Evolutionary conservation across 257 asterid species (phyloP), one percentile per base, ranked within the genome.

Genomic region (Galeopsis tetrahit): DNA sequence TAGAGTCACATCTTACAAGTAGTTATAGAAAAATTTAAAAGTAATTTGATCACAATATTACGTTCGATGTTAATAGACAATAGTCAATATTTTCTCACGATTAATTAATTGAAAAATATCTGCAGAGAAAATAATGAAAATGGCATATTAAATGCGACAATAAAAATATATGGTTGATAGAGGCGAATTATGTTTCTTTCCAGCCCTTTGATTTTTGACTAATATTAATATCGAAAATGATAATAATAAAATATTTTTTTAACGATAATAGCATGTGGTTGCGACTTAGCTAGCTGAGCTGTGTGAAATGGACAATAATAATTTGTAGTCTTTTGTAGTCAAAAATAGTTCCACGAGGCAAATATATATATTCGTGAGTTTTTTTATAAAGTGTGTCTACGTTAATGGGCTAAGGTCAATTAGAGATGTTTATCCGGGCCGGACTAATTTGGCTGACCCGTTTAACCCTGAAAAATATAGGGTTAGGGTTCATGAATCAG

Each of bases 291-390:
- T 21, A 21, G 28, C 28, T 21, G 28, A 21, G 28, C 28, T 21
- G 32, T 9, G 49, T 61, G 67, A 61, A 36, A 13, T 35, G 67
- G 48, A 6, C 67, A 35, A 35, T 61, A 35, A 35, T 61, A 32
- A 13, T n/a, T 21, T 35, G 13, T 35, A 21, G 17, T 9, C 49
- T 43, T 43, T 43, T 43, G 13, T 43, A 43, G 40, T 36, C 4
- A 36, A 36, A 36, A 43, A 43, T 43, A 43, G 13, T 43, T 43
- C 13, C 49, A 43, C 13, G 40, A 43, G 49, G 3, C 49, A 43
- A 43, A 43, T 8, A 43, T 43, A 43, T 8, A 43, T 43, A 43
- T 43, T 43, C 0, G 49, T 43, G 2, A 43, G 49, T 7, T 8
- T 43, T 43, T 13, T 36, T 5, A 36, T 36, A 36, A 36, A 36